Conservation (phyloP, 257 asterid genomes). For the Thymus quinquecostatus region DNA sequence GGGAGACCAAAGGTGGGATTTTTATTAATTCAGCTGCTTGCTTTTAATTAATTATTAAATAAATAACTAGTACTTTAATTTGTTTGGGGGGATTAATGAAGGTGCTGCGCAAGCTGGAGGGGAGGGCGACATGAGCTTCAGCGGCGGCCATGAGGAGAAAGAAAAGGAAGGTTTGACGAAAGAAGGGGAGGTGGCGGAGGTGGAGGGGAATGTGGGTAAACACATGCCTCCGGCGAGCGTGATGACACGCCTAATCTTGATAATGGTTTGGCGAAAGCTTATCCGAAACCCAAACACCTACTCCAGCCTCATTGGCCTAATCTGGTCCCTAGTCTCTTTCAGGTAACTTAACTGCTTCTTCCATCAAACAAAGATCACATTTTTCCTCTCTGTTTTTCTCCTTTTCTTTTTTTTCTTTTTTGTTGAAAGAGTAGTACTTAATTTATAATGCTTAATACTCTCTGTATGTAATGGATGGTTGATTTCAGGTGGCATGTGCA, state of each 20-base stretch:
- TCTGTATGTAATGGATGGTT: not conserved
- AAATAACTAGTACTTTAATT: no score
- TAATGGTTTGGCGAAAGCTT: constrained; percentile 99
- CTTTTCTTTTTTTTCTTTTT: no score
- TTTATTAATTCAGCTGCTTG: not conserved
- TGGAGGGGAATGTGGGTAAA: constrained; percentile 58
- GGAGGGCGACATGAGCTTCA: constrained; percentile 65
- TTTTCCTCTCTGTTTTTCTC: no score
- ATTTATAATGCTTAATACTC: no score
- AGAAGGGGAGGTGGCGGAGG: constrained; percentile 46
- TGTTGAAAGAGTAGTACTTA: no score
- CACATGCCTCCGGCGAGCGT: constrained; percentile 99
- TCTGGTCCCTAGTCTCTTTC: constrained; percentile 80
- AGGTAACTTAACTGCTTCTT: constrained; percentile 40
- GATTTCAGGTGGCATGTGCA: constrained; percentile 79
- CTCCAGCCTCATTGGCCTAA: constrained; percentile 90
- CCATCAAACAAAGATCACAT: no score
- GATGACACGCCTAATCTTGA: constrained; percentile 90
- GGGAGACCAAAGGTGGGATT: constrained; percentile 24
- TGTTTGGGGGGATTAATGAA: constrained; percentile 18
- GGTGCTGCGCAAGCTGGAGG: constrained; percentile 54
- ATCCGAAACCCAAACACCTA: constrained; percentile 97
- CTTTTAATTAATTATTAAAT: not conserved
- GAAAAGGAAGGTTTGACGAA: constrained; percentile 62
- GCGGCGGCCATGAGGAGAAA: constrained; percentile 61